Base-by-base conservation (phyloP, 768 basidiomycete species). In the Tylopilus balloui region DNA sequence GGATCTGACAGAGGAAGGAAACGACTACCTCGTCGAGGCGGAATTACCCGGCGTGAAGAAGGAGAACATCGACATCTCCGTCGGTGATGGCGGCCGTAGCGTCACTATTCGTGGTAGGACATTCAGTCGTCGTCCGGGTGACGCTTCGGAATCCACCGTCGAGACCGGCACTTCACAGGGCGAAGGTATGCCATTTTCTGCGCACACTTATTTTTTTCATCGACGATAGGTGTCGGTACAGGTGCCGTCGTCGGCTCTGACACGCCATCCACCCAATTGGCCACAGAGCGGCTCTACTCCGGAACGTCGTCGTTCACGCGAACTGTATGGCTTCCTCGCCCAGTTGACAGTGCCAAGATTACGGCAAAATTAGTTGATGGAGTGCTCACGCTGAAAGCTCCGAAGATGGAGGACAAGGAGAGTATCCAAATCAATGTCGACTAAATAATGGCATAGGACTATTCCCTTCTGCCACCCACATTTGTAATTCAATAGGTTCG, bases 1-100 rank as follows among this genome's bases (percentile, higher is more conserved):
- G 6, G 87, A 91, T 54, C 65, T 90, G 8, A 72, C 75, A 3
- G 88, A 91, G 55, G 76, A 82, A 50, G 79, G 76, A 1, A 73
- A 81, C 63, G 71, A 74, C 34, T 89, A 85, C 55, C 53, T 87
- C 44, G 70, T 91, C 35, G 84, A 89, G 58, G 86, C 86, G 2
- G 88, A 91, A 59, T 59, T 91, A 23, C 88, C 88, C 19, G 87
- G 88, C 1, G 80, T 90, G 23, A 82, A 79, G 64, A 88, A 83
- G 71, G 86, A 89, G 56, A 81, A 88, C 58, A 62, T 89, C 9
- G 77, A 86, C 47, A 76, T 90, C 43, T 75, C 79, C 8, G 72
- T 90, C 50, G 84, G 85, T 9, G 83, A 88, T 48, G 78, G 76
- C 14, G 87, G 86, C 3, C 74, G 78, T 48, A 86, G 79, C 52